Evolutionary conservation across 306 rosid species (phyloP), one percentile per base, ranked within the genome.

Genomic region (Pachyrhizus erosus): DNA sequence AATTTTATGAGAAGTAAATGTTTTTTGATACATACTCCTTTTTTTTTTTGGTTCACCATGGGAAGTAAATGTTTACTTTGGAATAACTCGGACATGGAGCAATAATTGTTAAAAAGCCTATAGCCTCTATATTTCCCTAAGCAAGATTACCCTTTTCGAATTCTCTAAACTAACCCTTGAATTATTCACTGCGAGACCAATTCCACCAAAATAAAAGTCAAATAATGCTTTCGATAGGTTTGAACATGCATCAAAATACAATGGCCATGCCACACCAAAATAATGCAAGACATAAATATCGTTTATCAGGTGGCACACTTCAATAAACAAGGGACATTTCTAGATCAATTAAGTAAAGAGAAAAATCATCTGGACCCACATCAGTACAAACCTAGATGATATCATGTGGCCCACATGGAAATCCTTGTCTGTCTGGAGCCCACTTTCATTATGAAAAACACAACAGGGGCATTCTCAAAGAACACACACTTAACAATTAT

Each of bases 321-420:
- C 75, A 68, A 68, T 67, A 75, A 80, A 69, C 9, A 84, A 26
- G 31, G 29, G 79, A 20, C 43, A 84, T 75, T 68, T 55, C 2
- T 23, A 14, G 82, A 75, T 69, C 55, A 75, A 84, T 27, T 18
- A 58, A 34, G 58, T 43, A 49, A 75, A 75, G 34, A 60, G 82
- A 68, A 64, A 83, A 77, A 76, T 75, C 3, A 48, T 4, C 2
- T 80, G 81, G 89, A 10, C 83, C 89, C 87, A 76, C 87, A 55
- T 2, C 8, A 70, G 27, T 13, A 84, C 79, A 84, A 87, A 10
- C 54, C 17, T 11, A 55, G 31, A 55, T 77, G 29, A 80, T 80
- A 46, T 76, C 46, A 27, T 55, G 20, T 70, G 89, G 70, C 85
- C 87, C 57, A 71, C 83, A 43, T 43, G 73, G 70, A 64, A 76